phyloP scores from a whole-genome alignment of 257 asterid species.

The Solanum commersonii region DNA sequence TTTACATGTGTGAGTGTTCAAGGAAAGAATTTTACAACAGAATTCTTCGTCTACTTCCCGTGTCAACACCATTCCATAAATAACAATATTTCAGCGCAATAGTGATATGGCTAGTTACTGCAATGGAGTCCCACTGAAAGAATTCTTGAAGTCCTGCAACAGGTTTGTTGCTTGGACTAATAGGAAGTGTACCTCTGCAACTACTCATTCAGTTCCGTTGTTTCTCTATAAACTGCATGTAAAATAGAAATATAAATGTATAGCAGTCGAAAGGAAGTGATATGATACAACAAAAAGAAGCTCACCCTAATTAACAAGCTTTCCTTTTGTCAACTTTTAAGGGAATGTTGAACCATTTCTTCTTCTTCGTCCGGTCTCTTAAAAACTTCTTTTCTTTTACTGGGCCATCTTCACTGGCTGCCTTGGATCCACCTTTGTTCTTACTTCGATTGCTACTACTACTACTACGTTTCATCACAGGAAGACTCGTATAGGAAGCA shows the following conservation, averaged over 20 bases:
- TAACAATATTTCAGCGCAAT: neutral
- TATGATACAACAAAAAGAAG: neutral
- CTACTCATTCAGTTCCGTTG: neutral
- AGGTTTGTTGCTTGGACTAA: neutral
- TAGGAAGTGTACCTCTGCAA: neutral
- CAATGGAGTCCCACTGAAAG: neutral
- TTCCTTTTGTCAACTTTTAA: slow-evolving; percentile 77
- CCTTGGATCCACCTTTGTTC: slow-evolving; percentile 45
- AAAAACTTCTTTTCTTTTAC: slow-evolving; percentile 45
- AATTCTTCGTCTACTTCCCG: slow-evolving; percentile 9
- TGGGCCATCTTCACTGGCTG: slow-evolving; percentile 34
- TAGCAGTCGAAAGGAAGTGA: neutral
- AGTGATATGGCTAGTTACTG: neutral
- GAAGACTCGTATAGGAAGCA: slow-evolving; percentile 59
- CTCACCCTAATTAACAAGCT: slow-evolving; percentile 47
- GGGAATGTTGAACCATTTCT: slow-evolving; percentile 79
- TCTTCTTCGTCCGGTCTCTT: slow-evolving; percentile 65
- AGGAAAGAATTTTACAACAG: slow-evolving; percentile 19
- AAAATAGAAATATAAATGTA: neutral
- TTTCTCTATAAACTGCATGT: neutral
- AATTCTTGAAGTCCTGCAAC: slow-evolving; percentile 1
- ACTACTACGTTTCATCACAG: slow-evolving; percentile 54
- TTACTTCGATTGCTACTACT: slow-evolving; percentile 55
- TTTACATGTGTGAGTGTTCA: slow-evolving; percentile 28
- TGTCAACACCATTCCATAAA: slow-evolving; percentile 3